Evolutionary conservation across 805 yeast species (phyloP), one percentile per base, ranked within the genome.

Genomic region (Starmerella tilneyi): DNA sequence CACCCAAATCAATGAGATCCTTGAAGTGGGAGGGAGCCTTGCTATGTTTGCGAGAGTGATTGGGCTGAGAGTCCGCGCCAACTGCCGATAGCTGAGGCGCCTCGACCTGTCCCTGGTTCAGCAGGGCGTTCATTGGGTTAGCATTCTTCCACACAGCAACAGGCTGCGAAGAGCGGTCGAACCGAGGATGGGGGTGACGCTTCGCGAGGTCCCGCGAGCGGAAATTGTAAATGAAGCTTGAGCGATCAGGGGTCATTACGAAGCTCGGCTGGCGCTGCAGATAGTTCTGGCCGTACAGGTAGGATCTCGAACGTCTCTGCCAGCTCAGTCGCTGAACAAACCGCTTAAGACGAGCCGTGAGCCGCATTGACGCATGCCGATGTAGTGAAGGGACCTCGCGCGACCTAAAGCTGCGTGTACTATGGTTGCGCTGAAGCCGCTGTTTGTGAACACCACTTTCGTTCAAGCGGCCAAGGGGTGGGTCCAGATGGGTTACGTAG

Each of bases 231-330:
- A 45, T 41, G 32, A 43, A 42, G 15, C 45, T 40, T 9, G 56
- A 49, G 2, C 38, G 28, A 21, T 56, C 56, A 9, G 60, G 57
- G 3, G 54, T 48, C 28, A 56, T 46, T 4, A 52, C 46, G 19
- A 50, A 54, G 12, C 56, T 47, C 0, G 56, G 52, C 29, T 55
- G 50, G 15, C 57, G 45, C 17, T 46, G 48, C 23, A 49, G 41
- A 31, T 43, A 46, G 12, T 27, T 16, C 21, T 41, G 37, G 20
- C 49, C 29, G 36, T 52, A 56, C 3, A 34, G 17, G 32, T 50
- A 54, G 12, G 28, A 27, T 33, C 32, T 36, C 7, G 41, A 27
- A 11, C 52, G 47, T 11, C 23, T 22, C 16, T 41, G 46, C 48
- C 54, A 48, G 22, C 33, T 35, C 8, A 49, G 29, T 8, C 55